Evolutionary conservation across 2,329 filamentous ascomycete species (phyloP).

Genomic region (Fonsecaea erecta): DNA sequence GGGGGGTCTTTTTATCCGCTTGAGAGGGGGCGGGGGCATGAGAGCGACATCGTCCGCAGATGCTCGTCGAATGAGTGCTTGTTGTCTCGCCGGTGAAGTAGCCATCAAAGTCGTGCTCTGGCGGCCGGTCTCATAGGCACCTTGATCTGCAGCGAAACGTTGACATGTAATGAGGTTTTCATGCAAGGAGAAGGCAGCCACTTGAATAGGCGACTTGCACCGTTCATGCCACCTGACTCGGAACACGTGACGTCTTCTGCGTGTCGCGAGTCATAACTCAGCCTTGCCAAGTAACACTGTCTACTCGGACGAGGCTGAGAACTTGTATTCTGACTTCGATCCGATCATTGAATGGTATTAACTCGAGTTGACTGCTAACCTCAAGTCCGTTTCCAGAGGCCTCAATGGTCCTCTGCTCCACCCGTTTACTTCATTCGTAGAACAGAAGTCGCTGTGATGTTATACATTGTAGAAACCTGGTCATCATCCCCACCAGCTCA

Average conservation of each 20-base stretch:
- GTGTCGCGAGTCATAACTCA: not conserved
- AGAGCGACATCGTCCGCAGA: constrained; percentile 55
- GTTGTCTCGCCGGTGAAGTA: constrained; percentile 16
- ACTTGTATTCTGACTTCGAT: too few relatives aligned
- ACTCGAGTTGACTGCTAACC: not conserved
- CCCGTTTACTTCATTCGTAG: not conserved
- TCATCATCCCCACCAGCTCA: not conserved
- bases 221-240: not conserved
- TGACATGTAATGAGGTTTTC: not conserved
- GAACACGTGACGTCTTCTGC: not conserved
- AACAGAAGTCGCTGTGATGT: not conserved
- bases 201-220: too few relatives aligned
- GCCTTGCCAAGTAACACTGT: constrained; percentile 7
- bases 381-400: not conserved
- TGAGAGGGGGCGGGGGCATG: constrained; percentile 85
- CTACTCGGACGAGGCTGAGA: not conserved
- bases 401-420: not conserved
- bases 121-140: not conserved
- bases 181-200: constrained; percentile 10
- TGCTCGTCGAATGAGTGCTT: constrained; percentile 27
- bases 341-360: not conserved
- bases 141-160: not conserved
- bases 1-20: constrained; percentile 88
- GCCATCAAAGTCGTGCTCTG: constrained; percentile 12
- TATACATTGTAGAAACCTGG: not conserved